Conservation (phyloP, 2,329 filamentous ascomycete genomes). For the Nothophoma quercina region DNA sequence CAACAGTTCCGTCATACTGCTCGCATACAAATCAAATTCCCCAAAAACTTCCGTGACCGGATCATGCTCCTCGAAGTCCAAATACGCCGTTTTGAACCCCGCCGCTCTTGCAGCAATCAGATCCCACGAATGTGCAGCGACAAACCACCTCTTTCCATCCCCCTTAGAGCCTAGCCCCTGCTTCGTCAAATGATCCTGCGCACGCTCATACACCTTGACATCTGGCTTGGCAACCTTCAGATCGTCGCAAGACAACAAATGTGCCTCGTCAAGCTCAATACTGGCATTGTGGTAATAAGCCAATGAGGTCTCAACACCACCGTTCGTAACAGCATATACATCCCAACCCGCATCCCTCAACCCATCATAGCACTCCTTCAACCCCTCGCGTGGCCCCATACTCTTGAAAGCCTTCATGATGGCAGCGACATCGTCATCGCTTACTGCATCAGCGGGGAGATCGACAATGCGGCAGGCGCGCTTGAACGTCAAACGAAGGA, state of each 20-base stretch:
- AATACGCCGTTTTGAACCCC: constrained; percentile 36
- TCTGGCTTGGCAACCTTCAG: constrained; percentile 33
- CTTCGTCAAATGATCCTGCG: constrained; percentile 22
- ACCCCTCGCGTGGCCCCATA: constrained; percentile 28
- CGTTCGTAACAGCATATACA: constrained; percentile 36
- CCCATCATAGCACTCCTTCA: constrained; percentile 34
- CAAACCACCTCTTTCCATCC: constrained; percentile 33
- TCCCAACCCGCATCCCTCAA: constrained; percentile 29
- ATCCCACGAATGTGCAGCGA: constrained; percentile 39
- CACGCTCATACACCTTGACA: constrained; percentile 30
- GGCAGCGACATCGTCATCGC: constrained; percentile 25
- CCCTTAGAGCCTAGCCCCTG: constrained; percentile 9
- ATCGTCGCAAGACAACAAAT: constrained; percentile 33
- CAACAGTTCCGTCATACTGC: constrained; percentile 31
- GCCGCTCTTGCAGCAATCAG: constrained; percentile 28
- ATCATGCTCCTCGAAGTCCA: constrained; percentile 36
- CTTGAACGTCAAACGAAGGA: constrained; percentile 28
- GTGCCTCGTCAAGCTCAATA: constrained; percentile 27
- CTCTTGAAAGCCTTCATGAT: constrained; percentile 34
- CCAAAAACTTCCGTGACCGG: constrained; percentile 34
- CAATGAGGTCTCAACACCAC: constrained; percentile 24
- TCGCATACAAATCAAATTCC: constrained; percentile 35
- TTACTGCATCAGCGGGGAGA: constrained; percentile 24
- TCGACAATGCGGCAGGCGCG: constrained; percentile 31
- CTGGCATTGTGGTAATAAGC: constrained; percentile 26